Evolutionary conservation across 75 land plant genomes (phyloP).

Genomic region (Chamaecyparis obtusa): DNA sequence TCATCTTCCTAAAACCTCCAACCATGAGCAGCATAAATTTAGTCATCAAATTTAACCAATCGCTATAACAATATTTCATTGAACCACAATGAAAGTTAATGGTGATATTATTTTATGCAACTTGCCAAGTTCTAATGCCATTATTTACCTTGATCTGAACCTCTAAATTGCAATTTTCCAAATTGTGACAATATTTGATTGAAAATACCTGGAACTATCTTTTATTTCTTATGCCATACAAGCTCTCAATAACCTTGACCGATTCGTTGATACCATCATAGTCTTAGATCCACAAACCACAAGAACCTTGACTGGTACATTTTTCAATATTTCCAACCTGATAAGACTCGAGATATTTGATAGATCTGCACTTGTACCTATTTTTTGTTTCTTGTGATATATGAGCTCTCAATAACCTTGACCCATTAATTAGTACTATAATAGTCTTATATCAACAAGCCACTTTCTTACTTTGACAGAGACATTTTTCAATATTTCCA

Average conservation of each 20-base stretch:
- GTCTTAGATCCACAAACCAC: background rate
- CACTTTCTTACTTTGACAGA: background rate
- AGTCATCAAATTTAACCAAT: background rate
- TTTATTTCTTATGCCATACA: background rate
- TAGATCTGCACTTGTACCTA: background rate
- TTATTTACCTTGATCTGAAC: background rate
- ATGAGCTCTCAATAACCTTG: background rate
- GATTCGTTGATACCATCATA: background rate
- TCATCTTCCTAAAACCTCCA: background rate
- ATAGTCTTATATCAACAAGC: background rate
- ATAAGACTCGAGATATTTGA: background rate
- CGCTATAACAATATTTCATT: background rate
- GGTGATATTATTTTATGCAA: background rate
- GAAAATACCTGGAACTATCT: background rate
- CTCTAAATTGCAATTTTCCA: background rate
- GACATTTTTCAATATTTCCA: background rate
- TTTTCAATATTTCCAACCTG: background rate
- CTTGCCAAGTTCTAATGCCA: background rate
- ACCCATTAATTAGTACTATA: background rate
- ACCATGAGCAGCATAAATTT: background rate
- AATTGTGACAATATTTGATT: background rate
- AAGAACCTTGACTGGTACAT: background rate
- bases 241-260: background rate
- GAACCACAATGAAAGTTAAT: background rate
- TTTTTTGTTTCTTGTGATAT: background rate